Conservation (phyloP, 2,329 filamentous ascomycete genomes). For the Orbilia ellipsospora region DNA sequence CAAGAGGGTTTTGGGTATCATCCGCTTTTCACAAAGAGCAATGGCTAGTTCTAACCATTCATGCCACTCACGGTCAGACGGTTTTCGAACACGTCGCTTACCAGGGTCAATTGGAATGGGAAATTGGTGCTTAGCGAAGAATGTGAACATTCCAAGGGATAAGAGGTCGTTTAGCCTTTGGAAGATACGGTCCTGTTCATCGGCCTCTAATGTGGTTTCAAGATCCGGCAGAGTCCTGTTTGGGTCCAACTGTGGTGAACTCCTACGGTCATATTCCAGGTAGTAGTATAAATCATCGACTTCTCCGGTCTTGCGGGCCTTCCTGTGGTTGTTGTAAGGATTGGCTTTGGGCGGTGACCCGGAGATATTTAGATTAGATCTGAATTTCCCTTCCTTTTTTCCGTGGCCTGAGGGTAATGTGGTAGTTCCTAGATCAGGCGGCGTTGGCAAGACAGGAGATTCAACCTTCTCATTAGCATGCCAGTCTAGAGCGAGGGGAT, state of each 20-base stretch:
- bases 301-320: slow-evolving; percentile 50
- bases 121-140: slow-evolving; percentile 53
- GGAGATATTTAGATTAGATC: slow-evolving; percentile 36
- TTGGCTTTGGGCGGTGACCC: slow-evolving; percentile 48
- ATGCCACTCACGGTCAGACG: slow-evolving; percentile 54
- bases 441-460: slow-evolving; percentile 40
- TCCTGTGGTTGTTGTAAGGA: slow-evolving; percentile 52
- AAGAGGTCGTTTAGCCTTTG: slow-evolving; percentile 48
- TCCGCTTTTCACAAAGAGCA: slow-evolving; percentile 53
- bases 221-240: slow-evolving; percentile 48
- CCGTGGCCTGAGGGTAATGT: slow-evolving; percentile 30
- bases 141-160: slow-evolving; percentile 54
- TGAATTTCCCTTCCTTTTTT: slow-evolving; percentile 44
- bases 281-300: slow-evolving; percentile 54
- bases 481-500: slow-evolving; percentile 37
- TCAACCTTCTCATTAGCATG: slow-evolving; percentile 34
- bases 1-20: slow-evolving; percentile 50
- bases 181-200: slow-evolving; percentile 53
- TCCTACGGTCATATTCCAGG: slow-evolving; percentile 46
- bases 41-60: slow-evolving; percentile 53
- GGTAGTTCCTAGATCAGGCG: slow-evolving; percentile 30
- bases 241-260: slow-evolving; percentile 43
- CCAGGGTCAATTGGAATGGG: slow-evolving; percentile 54
- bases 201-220: slow-evolving; percentile 49
- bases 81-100: slow-evolving; percentile 53